Conservation (phyloP, 768 basidiomycete genomes). For the Trametes sanguinea region DNA sequence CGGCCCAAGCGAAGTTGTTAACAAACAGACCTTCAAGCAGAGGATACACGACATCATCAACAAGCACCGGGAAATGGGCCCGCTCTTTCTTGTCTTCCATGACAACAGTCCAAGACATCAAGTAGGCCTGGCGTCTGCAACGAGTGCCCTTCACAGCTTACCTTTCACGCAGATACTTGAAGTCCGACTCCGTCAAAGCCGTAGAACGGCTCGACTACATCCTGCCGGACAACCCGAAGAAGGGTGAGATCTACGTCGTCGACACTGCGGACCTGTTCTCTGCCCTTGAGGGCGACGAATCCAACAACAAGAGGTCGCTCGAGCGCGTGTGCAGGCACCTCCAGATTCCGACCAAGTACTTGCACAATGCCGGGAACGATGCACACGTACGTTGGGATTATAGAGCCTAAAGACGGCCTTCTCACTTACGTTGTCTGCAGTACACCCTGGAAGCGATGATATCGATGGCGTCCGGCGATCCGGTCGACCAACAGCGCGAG, state of each 20-base stretch:
- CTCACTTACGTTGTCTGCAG: conserved; percentile 37
- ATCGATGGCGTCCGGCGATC: conserved; percentile 73
- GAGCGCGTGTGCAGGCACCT: conserved; percentile 65
- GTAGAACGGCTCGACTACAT: conserved; percentile 52
- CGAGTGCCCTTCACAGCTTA: background rate
- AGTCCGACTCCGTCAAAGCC: conserved; percentile 50
- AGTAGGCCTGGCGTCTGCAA: conserved; percentile 43
- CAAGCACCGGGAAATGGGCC: conserved; percentile 45
- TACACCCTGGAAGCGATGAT: conserved; percentile 68
- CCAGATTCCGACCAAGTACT: conserved; percentile 51
- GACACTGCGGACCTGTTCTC: conserved; percentile 78
- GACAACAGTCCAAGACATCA: conserved; percentile 77
- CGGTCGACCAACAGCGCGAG: conserved; percentile 74
- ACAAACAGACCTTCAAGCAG: conserved; percentile 50
- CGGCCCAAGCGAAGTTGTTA: conserved; percentile 59
- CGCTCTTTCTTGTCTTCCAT: conserved; percentile 81
- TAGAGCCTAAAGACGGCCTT: no score
- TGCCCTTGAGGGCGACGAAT: conserved; percentile 65
- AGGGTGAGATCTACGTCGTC: conserved; percentile 60
- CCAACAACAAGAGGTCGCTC: conserved; percentile 54
- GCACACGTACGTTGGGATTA: conserved; percentile 57
- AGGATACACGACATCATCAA: conserved; percentile 51
- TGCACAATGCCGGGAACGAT: conserved; percentile 90
- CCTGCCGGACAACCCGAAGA: conserved; percentile 57
- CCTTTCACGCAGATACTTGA: conserved; percentile 48